Percentiles rank a stretch among this genome's conserved stretches.
phyloP scores from a whole-genome alignment of 2,329 filamentous ascomycete genomes.

The Penicillium sp. region DNA sequence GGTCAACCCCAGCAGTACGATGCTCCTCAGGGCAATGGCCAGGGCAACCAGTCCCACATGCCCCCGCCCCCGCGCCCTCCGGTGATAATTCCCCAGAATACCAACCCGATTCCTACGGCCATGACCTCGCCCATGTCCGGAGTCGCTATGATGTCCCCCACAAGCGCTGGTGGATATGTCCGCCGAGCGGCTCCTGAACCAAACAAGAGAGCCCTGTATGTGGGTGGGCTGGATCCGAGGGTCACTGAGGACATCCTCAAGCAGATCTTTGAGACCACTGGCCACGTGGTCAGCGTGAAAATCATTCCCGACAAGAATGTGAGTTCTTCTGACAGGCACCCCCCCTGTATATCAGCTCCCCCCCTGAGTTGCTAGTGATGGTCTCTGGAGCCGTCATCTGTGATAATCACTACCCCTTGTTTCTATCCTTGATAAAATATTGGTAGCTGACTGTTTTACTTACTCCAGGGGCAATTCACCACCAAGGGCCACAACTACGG shows the following conservation, averaged over 20 bases:
- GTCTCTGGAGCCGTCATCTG: background rate
- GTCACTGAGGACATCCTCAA: constrained; percentile 95
- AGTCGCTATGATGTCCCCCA: constrained; percentile 74
- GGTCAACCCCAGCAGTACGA: constrained; percentile 67
- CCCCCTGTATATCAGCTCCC: constrained; percentile 8
- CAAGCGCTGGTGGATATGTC: constrained; percentile 74
- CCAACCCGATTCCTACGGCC: constrained; percentile 87
- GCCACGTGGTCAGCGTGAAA: constrained; percentile 97
- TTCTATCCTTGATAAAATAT: background rate
- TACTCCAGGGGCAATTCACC: constrained; percentile 49
- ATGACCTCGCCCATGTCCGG: constrained; percentile 82
- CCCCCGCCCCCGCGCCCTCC: constrained; percentile 82
- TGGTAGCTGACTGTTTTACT: background rate
- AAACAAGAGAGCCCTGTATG: constrained; percentile 96
- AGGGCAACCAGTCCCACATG: constrained; percentile 73
- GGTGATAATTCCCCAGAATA: constrained; percentile 89
- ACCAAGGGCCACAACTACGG: constrained; percentile 98
- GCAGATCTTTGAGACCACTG: constrained; percentile 98
- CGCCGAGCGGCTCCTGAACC: constrained; percentile 93
- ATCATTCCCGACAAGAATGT: constrained; percentile 99
- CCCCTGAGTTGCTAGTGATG: background rate
- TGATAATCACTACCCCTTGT: background rate
- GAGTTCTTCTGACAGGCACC: constrained; percentile 45
- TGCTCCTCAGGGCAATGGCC: constrained; percentile 66
- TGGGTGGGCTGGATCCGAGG: constrained; percentile 89